Evolutionary conservation across 1,139 yeast genomes (phyloP).

Genomic region (Candida sojae): DNA sequence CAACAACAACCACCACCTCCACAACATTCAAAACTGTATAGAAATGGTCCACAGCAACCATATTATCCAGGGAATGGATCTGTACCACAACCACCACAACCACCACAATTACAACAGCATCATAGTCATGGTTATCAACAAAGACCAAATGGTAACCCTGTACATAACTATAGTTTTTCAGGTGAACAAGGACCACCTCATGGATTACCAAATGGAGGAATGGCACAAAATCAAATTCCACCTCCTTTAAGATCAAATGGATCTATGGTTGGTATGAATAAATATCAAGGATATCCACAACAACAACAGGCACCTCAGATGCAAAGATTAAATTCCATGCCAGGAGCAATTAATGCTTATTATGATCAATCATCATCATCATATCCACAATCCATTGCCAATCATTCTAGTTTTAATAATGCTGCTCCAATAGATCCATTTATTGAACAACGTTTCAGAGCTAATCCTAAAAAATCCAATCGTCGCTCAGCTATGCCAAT

Average conservation of each 20-base stretch:
- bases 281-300: conserved; percentile 12
- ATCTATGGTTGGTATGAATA: conserved; percentile 13
- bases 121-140: conserved; percentile 5
- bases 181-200: conserved; percentile 38
- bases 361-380: conserved; percentile 6
- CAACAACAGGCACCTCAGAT: conserved; percentile 9
- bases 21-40: conserved; percentile 3
- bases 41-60: conserved; percentile 8
- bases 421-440: conserved; percentile 29
- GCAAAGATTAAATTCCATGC: conserved; percentile 14
- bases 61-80: not conserved
- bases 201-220: conserved; percentile 38
- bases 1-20: conserved; percentile 1
- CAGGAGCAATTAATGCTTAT: conserved; percentile 1
- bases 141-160: conserved; percentile 2
- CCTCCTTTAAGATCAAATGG: conserved; percentile 21
- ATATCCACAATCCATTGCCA: conserved; percentile 7
- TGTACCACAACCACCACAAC: conserved; percentile 3
- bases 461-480: conserved; percentile 30
- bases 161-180: conserved; percentile 1
- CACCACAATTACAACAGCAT: not conserved
- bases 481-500: conserved; percentile 42
- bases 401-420: conserved; percentile 13
- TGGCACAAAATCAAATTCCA: conserved; percentile 31
- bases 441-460: conserved; percentile 26